Evolutionary conservation across 495 filamentous ascomycete species (phyloP).

Genomic region (Penicillium antarcticum): DNA sequence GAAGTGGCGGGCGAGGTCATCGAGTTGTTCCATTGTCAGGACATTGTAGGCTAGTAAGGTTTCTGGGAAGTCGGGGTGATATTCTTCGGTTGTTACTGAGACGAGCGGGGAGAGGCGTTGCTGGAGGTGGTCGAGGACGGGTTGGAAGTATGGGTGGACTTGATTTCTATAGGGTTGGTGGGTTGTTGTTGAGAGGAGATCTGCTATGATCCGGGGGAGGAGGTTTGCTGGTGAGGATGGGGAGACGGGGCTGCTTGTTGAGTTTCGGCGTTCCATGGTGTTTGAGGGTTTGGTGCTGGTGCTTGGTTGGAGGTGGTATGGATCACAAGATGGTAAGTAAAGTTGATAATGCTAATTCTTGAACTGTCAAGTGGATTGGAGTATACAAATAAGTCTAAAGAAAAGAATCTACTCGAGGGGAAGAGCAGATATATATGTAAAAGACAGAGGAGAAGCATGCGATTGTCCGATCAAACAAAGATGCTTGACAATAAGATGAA

Average conservation of each 20-base stretch:
- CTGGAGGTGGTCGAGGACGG: constrained; percentile 30
- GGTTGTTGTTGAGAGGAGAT: neutral
- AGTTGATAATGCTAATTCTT: neutral
- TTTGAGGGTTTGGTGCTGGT: too few species aligned
- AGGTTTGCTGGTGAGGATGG: neutral
- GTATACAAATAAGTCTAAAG: neutral
- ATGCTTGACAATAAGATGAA: constrained; percentile 10
- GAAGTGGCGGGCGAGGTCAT: constrained; percentile 70
- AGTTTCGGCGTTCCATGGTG: too few species aligned
- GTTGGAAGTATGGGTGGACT: constrained; percentile 14
- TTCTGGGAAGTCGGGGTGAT: constrained; percentile 64
- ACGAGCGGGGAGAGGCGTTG: constrained; percentile 37
- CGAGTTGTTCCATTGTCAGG: constrained; percentile 66
- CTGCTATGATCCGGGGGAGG: neutral
- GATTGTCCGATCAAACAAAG: constrained; percentile 2
- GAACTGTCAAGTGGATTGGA: neutral
- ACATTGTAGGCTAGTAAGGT: constrained; percentile 71
- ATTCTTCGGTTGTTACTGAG: constrained; percentile 40
- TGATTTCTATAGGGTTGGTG: neutral
- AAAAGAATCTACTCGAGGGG: neutral
- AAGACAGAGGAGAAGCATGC: neutral
- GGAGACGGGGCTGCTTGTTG: neutral
- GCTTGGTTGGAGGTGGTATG: too few species aligned
- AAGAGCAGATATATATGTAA: neutral
- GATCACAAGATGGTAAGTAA: too few species aligned